These are phyloP conservation scores for Solanum lignicaule DNA, from an alignment of 257 asterid genomes.

Conservation along the genomic window DNA sequence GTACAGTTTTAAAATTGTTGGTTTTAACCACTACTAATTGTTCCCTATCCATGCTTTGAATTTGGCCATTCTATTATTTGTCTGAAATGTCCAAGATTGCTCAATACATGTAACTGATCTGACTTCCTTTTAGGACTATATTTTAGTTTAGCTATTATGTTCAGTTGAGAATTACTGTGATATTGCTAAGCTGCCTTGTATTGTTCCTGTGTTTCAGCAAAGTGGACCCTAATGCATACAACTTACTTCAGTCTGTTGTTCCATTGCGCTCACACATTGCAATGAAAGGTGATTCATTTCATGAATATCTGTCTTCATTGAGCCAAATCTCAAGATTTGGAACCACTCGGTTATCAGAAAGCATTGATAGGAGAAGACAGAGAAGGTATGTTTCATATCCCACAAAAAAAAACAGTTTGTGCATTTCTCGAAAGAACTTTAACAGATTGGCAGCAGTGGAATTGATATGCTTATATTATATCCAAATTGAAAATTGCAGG, in stretches of 20 bases:
- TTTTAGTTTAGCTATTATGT: not conserved
- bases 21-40: not conserved
- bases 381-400: slow-evolving; percentile 45
- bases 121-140: not conserved
- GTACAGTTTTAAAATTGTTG: not conserved
- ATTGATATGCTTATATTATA: slow-evolving; percentile 8
- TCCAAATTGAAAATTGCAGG: slow-evolving; percentile 32
- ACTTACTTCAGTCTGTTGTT: slow-evolving; percentile 45
- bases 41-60: not conserved
- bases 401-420: not conserved
- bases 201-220: slow-evolving; percentile 29
- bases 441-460: not conserved
- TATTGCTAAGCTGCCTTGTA: not conserved
- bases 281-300: slow-evolving; percentile 54
- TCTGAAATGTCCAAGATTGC: not conserved
- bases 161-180: not conserved
- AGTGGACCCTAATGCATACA: slow-evolving; percentile 19
- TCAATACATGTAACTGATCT: not conserved
- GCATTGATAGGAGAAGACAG: slow-evolving; percentile 19
- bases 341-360: slow-evolving; percentile 39
- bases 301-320: slow-evolving; percentile 71
- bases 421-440: not conserved
- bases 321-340: slow-evolving; percentile 79
- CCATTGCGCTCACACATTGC: slow-evolving; percentile 50
- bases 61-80: not conserved